Conservation (phyloP, 441 rosid genomes). For the Adansonia gregorii region DNA sequence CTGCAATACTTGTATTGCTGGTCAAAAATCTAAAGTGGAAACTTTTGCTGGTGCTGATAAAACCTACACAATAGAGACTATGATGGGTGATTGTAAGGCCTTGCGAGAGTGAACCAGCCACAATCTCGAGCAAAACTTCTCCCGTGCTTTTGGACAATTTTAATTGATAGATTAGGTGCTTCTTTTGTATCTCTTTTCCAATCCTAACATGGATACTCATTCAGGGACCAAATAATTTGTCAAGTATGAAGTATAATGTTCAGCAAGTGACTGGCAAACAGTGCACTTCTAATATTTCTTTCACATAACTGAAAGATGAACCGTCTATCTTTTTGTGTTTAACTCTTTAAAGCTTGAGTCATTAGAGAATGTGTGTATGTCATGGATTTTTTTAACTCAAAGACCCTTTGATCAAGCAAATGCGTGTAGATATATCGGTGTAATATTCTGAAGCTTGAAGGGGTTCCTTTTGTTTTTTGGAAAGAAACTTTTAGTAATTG, state of each 20-base stretch:
- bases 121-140: slow-evolving; percentile 87
- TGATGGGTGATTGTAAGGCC: slow-evolving; percentile 97
- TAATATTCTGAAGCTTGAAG: too few relatives aligned
- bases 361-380: not conserved
- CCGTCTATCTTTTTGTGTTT: not conserved
- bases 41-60: slow-evolving; percentile 88
- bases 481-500: too few relatives aligned
- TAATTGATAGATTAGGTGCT: slow-evolving; percentile 14
- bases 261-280: too few relatives aligned
- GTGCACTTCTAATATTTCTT: not conserved
- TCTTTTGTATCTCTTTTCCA: too few relatives aligned
- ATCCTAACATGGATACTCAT: too few relatives aligned
- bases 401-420: too few relatives aligned
- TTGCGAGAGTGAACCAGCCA: slow-evolving; percentile 93
- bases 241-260: too few relatives aligned
- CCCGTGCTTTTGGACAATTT: slow-evolving; percentile 85
- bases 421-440: too few relatives aligned
- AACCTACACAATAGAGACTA: slow-evolving; percentile 93
- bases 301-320: not conserved
- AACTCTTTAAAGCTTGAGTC: not conserved
- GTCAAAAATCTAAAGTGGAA: slow-evolving; percentile 81
- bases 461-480: too few relatives aligned
- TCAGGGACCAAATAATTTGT: too few relatives aligned
- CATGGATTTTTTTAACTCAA: not conserved
- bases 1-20: slow-evolving; percentile 92